phyloP scores from a whole-genome alignment of 192 early-diverging fungal genomes.

The Gryganskiella cystojenkinii region DNA sequence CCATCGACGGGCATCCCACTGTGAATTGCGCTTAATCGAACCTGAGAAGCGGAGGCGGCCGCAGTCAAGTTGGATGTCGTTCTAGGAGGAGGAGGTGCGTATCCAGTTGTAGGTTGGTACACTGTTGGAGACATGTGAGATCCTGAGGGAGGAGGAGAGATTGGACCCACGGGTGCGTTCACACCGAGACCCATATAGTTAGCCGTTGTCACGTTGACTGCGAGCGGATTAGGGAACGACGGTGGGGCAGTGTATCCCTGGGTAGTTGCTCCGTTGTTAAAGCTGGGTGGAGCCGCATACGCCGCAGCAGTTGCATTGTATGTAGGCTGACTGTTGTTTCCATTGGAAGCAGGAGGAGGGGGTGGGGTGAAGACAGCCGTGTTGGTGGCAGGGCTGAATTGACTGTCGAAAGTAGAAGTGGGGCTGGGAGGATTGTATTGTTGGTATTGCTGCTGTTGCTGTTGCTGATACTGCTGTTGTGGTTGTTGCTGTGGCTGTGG shows the following conservation, averaged over 20 bases:
- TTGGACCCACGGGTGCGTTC: neutral
- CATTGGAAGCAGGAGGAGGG: constrained; percentile 1
- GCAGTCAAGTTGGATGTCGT: constrained; percentile 6
- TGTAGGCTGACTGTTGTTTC: neutral
- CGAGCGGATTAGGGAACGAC: neutral
- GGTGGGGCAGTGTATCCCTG: constrained; percentile 13
- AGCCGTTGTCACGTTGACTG: constrained; percentile 1
- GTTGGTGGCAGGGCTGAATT: neutral
- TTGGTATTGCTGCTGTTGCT: constrained; percentile 17
- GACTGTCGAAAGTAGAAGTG: constrained; percentile 1
- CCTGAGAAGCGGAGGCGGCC: neutral
- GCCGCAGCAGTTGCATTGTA: neutral
- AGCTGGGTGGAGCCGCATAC: constrained; percentile 35
- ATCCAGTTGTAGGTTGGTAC: neutral
- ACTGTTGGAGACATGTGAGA: too few relatives aligned
- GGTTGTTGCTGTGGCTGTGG: neutral
- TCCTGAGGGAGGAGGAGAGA: constrained; percentile 24
- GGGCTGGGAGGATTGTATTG: neutral
- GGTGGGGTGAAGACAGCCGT: constrained; percentile 24
- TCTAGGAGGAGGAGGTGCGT: constrained; percentile 15
- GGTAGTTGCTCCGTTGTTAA: neutral
- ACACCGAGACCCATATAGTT: neutral
- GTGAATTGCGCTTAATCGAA: constrained; percentile 12
- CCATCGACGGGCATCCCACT: constrained; percentile 9
- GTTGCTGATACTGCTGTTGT: neutral